phyloP scores from a whole-genome alignment of 352 stramenopile genomes.

The Globisporangium ultimum region DNA sequence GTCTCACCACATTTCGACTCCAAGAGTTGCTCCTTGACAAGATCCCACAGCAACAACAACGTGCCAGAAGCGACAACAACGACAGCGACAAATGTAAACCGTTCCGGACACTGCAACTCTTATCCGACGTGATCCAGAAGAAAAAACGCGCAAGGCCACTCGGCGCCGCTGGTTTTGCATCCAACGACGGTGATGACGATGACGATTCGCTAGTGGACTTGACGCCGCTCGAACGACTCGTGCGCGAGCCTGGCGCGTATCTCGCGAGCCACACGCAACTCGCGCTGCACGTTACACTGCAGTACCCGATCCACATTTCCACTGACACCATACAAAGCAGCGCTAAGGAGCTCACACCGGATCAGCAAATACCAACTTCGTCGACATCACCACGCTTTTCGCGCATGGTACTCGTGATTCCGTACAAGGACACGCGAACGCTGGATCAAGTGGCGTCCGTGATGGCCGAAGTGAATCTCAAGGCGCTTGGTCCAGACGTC shows the following conservation, averaged over 20 bases:
- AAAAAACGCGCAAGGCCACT: slow-evolving; percentile 57
- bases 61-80: slow-evolving; percentile 1
- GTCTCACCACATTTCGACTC: slow-evolving; percentile 52
- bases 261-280: slow-evolving; percentile 36
- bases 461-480: slow-evolving; percentile 64
- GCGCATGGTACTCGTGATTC: slow-evolving; percentile 79
- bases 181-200: slow-evolving; percentile 10
- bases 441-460: slow-evolving; percentile 49
- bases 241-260: slow-evolving; percentile 62
- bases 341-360: neutral
- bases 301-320: slow-evolving; percentile 23
- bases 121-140: slow-evolving; percentile 40
- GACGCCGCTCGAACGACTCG: slow-evolving; percentile 31
- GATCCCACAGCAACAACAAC: slow-evolving; percentile 23
- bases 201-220: slow-evolving; percentile 21
- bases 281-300: slow-evolving; percentile 37
- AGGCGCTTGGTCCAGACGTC: slow-evolving; percentile 34
- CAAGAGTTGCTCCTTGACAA: slow-evolving; percentile 41
- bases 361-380: neutral
- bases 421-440: slow-evolving; percentile 64
- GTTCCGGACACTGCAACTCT: slow-evolving; percentile 45
- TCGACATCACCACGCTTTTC: slow-evolving; percentile 37
- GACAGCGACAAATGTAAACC: slow-evolving; percentile 16
- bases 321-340: neutral
- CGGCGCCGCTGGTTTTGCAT: slow-evolving; percentile 16